Evolutionary conservation across 164 flowering plant species (phyloP), one percentile per base, ranked within the genome.

Genomic region (Taxillus chinensis): DNA sequence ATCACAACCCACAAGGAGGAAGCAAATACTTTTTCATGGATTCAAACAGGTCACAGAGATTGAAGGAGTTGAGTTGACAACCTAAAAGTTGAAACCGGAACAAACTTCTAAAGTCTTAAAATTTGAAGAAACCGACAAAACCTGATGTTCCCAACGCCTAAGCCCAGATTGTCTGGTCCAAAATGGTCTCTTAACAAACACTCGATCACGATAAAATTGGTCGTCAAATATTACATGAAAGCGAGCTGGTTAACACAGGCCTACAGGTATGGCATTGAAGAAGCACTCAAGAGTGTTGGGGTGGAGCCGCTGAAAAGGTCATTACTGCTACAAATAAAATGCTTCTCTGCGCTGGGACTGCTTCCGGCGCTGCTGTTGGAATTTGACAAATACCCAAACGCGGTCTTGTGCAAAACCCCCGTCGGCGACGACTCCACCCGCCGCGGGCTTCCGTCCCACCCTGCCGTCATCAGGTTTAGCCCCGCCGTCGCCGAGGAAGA

Each of bases 311-410:
- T 78, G 65, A 80, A 70, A 10, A 80, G 66, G 67, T 73, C 70
- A 15, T 64, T 61, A 9, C 76, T 69, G 42, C 75, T 78, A 41
- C 66, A 67, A 50, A 67, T 63, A 68, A 64, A 73, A 64, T 65
- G 71, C 64, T 49, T 75, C 57, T 75, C 87, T 2, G 79, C 78
- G 62, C 89, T 79, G 4, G 90, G 89, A 70, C 98, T 92, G 74
- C 89, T 81, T 14, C 84, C 89, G 3, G 96, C 73, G 66, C 92
- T 92, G 78, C 98, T 86, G 68, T 87, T 87, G 7, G 93, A 89
- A 67, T 87, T 87, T 5, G 93, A 89, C 2, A 87, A 66, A 4
- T 91, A 84, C 11, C 78, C 84, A 48, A 87, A 89, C 2, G 80
- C 61, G 0, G 86, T 66, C 74, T 80, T 87, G 62, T 84, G 90